phyloP scores from a whole-genome alignment of 441 rosid genomes.

The Mallotus repandus region DNA sequence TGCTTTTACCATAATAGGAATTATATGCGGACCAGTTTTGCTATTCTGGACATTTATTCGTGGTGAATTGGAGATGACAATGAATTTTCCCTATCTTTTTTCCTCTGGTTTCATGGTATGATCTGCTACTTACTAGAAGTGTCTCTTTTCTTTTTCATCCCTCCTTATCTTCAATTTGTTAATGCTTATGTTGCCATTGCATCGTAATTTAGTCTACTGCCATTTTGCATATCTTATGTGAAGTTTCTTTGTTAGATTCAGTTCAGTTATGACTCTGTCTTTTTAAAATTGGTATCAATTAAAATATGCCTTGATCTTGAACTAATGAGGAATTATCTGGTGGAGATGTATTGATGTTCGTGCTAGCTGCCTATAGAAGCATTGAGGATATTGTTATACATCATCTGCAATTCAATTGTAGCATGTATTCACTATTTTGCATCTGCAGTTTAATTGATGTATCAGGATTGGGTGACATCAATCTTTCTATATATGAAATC shows the following conservation, averaged over 20 bases:
- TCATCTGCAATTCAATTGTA: background rate
- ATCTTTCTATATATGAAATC: background rate
- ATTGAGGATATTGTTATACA: background rate
- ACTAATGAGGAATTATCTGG: background rate
- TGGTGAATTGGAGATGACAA: constrained; percentile 65
- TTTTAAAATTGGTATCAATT: background rate
- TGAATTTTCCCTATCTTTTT: constrained; percentile 63
- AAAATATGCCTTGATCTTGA: constrained; percentile 4
- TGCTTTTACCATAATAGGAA: constrained; percentile 48
- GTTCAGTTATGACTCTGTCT: background rate
- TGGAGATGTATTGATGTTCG: background rate
- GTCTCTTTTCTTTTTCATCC: background rate
- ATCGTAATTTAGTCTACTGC: background rate
- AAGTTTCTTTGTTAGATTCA: constrained; percentile 1
- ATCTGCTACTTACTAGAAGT: constrained; percentile 15
- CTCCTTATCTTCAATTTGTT: background rate
- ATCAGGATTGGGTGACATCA: background rate
- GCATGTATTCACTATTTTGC: background rate
- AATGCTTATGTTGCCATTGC: background rate
- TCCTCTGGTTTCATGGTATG: constrained; percentile 84
- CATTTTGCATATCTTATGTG: background rate
- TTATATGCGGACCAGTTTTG: constrained; percentile 78
- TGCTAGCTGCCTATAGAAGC: background rate
- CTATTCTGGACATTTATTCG: constrained; percentile 75
- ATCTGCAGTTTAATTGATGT: background rate